A percentile compares a stretch with the other conserved stretches of the same genome.
Conservation (phyloP, 805 yeast genomes). For the Cyberlindnera japonica region DNA sequence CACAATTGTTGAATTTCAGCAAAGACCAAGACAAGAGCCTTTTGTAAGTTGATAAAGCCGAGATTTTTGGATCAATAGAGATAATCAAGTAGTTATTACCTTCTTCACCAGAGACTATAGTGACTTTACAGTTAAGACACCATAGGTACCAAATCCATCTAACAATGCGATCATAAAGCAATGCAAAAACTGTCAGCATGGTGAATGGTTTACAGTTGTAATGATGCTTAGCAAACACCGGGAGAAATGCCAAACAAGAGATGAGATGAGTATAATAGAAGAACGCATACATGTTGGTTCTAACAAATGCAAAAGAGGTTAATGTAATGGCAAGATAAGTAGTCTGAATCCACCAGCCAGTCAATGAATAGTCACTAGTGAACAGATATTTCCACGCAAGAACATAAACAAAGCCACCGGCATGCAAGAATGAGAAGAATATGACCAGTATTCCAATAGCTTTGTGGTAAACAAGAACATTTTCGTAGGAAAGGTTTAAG, state of each 20-base stretch:
- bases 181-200: slow-evolving; percentile 10
- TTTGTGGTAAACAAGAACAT: slow-evolving; percentile 25
- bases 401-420: slow-evolving; percentile 15
- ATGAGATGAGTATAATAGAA: slow-evolving; percentile 23
- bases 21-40: slow-evolving; percentile 5
- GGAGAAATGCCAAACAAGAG: slow-evolving; percentile 21
- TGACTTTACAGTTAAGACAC: slow-evolving; percentile 16
- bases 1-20: slow-evolving; percentile 8
- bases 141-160: slow-evolving; percentile 17
- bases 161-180: slow-evolving; percentile 20
- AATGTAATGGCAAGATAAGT: slow-evolving; percentile 12
- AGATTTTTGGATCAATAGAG: slow-evolving; percentile 11
- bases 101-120: slow-evolving; percentile 2
- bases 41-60: background rate
- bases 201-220: slow-evolving; percentile 26
- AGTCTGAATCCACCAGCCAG: slow-evolving; percentile 17
- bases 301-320: slow-evolving; percentile 16
- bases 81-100: slow-evolving; percentile 13
- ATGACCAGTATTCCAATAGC: slow-evolving; percentile 23
- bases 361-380: slow-evolving; percentile 7
- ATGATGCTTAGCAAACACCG: slow-evolving; percentile 26
- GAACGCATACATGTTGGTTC: slow-evolving; percentile 19
- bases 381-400: slow-evolving; percentile 23
- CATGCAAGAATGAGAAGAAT: slow-evolving; percentile 19
- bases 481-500: slow-evolving; percentile 22